Evolutionary conservation across 805 yeast species (phyloP).

Genomic region (Candida sakaeoensis): DNA sequence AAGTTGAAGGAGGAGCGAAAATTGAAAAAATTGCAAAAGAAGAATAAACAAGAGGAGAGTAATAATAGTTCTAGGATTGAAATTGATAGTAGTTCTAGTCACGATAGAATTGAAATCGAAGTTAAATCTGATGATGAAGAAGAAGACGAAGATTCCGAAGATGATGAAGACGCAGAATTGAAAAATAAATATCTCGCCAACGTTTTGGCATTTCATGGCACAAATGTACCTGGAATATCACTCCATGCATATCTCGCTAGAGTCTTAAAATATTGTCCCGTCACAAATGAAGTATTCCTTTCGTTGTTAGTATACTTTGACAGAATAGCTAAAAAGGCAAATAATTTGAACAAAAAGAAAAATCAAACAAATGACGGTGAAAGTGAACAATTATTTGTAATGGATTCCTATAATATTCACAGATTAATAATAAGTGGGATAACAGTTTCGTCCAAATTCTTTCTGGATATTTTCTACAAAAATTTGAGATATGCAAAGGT

Average conservation of each 20-base stretch:
- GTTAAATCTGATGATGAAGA: constrained; percentile 3
- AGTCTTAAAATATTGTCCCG: constrained; percentile 94
- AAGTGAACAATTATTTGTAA: constrained; percentile 69
- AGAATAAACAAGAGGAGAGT: constrained; percentile 5
- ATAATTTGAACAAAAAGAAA: constrained; percentile 35
- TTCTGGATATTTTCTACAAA: constrained; percentile 90
- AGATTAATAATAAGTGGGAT: constrained; percentile 90
- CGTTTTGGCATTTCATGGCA: constrained; percentile 89
- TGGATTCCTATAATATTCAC: constrained; percentile 95
- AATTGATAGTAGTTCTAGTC: neutral
- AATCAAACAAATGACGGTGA: constrained; percentile 16
- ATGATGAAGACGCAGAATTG: constrained; percentile 39
- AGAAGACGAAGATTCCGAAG: constrained; percentile 17
- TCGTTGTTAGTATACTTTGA: constrained; percentile 91
- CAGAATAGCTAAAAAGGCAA: constrained; percentile 82
- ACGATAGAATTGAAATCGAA: constrained; percentile 9
- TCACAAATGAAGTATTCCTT: constrained; percentile 94
- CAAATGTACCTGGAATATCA: constrained; percentile 93
- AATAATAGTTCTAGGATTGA: constrained; percentile 4
- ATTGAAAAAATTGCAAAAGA: constrained; percentile 22
- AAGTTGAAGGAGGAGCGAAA: constrained; percentile 31
- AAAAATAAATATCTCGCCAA: constrained; percentile 56
- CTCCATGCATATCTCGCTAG: constrained; percentile 85
- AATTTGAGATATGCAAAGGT: constrained; percentile 93
- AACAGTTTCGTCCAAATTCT: constrained; percentile 92